Evolutionary conservation across 495 filamentous ascomycete species (phyloP).

Genomic region (Copromyces sp.): DNA sequence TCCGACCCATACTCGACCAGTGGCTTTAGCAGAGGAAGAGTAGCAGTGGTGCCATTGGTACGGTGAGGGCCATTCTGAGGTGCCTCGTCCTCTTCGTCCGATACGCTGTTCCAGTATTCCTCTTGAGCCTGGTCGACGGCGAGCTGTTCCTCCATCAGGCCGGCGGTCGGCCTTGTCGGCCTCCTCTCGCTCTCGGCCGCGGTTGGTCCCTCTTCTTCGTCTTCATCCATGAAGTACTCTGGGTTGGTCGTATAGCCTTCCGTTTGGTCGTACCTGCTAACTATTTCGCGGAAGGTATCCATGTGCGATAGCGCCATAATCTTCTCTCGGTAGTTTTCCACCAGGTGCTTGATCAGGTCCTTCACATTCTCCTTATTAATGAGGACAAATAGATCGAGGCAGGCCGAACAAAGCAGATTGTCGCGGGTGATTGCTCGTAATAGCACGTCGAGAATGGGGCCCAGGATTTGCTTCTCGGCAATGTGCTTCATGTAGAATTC

Average conservation of each 20-base stretch:
- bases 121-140: constrained; percentile 74
- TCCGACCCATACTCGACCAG: constrained; percentile 89
- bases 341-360: constrained; percentile 70
- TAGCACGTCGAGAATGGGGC: constrained; percentile 79
- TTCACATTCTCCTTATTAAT: constrained; percentile 81
- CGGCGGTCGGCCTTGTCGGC: constrained; percentile 10
- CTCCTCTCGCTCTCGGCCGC: constrained; percentile 54
- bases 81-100: constrained; percentile 73
- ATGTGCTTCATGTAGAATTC: constrained; percentile 88
- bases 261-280: constrained; percentile 71
- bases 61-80: constrained; percentile 16
- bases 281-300: constrained; percentile 69
- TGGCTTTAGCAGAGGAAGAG: constrained; percentile 41
- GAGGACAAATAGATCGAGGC: constrained; percentile 87
- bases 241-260: constrained; percentile 52
- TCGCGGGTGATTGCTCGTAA: constrained; percentile 89
- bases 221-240: constrained; percentile 41
- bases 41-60: constrained; percentile 36
- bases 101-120: constrained; percentile 79
- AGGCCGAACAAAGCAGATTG: constrained; percentile 92
- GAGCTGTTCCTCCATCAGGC: constrained; percentile 51
- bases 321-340: constrained; percentile 80
- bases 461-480: constrained; percentile 73
- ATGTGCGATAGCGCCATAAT: constrained; percentile 73
- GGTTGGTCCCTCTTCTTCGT: constrained; percentile 41